Conservation (phyloP, 805 yeast genomes). For the Kluyveromyces lactis region DNA sequence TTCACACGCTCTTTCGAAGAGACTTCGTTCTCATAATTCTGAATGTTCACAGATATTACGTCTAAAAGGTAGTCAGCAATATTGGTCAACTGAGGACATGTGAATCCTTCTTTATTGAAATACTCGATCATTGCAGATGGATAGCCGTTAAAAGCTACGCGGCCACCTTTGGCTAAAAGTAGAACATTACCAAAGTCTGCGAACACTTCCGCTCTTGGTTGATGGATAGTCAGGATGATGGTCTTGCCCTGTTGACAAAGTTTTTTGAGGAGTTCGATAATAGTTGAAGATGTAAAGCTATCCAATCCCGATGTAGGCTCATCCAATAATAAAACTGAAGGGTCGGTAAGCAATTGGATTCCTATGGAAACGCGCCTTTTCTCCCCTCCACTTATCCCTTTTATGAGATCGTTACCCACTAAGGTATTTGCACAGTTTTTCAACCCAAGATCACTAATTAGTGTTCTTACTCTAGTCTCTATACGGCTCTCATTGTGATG, state of each 20-base stretch:
- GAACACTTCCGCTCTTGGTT: conserved; percentile 66
- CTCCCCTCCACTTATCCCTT: conserved; percentile 85
- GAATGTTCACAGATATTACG: conserved; percentile 50
- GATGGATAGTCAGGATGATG: conserved; percentile 72
- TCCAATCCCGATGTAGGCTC: conserved; percentile 91
- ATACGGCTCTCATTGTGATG: conserved; percentile 36
- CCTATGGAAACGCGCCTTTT: conserved; percentile 80
- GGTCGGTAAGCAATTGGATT: conserved; percentile 63
- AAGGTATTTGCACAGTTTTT: conserved; percentile 70
- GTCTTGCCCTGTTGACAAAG: conserved; percentile 55
- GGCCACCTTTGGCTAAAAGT: conserved; percentile 65
- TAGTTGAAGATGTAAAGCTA: conserved; percentile 65
- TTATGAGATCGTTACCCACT: conserved; percentile 50
- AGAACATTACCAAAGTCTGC: conserved; percentile 61
- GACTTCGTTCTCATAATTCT: conserved; percentile 34
- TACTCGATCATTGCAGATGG: conserved; percentile 38
- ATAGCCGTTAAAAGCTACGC: conserved; percentile 58
- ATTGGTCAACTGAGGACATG: conserved; percentile 54
- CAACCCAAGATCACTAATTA: conserved; percentile 64
- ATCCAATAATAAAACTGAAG: conserved; percentile 64
- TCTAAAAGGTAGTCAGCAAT: conserved; percentile 73
- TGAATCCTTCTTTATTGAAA: conserved; percentile 41
- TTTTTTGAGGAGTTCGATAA: conserved; percentile 48
- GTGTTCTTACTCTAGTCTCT: conserved; percentile 37
- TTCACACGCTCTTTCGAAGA: conserved; percentile 35